Evolutionary conservation across 108 stramenopile genomes (phyloP).

Genomic region (Cyclotella cryptica): DNA sequence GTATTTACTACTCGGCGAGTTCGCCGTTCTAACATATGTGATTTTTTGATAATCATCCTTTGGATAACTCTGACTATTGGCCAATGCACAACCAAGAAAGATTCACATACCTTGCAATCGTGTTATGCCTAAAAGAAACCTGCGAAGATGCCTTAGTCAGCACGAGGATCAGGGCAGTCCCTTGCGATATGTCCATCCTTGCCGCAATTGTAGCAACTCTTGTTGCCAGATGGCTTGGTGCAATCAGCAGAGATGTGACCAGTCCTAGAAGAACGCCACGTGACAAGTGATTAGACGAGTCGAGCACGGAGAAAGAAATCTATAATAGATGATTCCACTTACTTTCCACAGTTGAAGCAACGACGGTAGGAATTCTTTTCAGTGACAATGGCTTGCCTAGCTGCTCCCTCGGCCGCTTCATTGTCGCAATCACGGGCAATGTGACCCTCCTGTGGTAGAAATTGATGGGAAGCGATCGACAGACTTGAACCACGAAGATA

Average conservation of each 20-base stretch:
- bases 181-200: conserved; percentile 71
- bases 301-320: background rate
- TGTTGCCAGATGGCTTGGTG: conserved; percentile 69
- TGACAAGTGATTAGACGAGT: background rate
- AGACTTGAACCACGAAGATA: background rate
- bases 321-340: background rate
- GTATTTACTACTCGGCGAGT: conserved; percentile 19
- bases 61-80: conserved; percentile 1
- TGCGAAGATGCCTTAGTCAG: background rate
- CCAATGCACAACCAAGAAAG: background rate
- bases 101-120: background rate
- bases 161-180: conserved; percentile 32
- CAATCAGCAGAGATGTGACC: conserved; percentile 79
- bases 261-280: conserved; percentile 13
- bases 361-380: conserved; percentile 66
- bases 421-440: conserved; percentile 70
- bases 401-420: conserved; percentile 65
- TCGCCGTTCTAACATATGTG: conserved; percentile 45
- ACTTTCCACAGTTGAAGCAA: conserved; percentile 87
- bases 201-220: conserved; percentile 86
- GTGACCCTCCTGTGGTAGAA: conserved; percentile 46
- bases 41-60: conserved; percentile 21
- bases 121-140: background rate
- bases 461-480: background rate
- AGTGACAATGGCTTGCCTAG: conserved; percentile 53